Evolutionary conservation across 208 protist species (phyloP).

Genomic region (Crithidia acanthocephali): DNA sequence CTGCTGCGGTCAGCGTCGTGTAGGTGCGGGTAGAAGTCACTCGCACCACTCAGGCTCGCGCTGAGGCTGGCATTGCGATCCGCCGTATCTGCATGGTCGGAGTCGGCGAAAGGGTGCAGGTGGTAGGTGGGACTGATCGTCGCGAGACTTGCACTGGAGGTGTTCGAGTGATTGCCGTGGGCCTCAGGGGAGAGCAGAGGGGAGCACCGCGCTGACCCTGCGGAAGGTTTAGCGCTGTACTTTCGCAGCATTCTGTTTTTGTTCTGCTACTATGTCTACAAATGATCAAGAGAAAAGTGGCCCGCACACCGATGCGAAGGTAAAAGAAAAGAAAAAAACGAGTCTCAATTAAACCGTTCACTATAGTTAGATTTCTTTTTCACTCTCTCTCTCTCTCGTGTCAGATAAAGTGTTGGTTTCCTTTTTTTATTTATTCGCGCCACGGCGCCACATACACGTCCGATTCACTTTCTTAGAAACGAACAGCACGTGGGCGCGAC

Average conservation of each 20-base stretch:
- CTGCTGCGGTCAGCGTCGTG: neutral
- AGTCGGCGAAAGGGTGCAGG: neutral
- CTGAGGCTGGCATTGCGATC: neutral
- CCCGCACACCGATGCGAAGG: no score
- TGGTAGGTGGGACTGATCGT: neutral
- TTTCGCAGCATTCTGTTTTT: neutral
- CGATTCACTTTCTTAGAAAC: no score
- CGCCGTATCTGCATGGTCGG: neutral
- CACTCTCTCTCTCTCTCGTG: neutral
- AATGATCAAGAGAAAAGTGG: no score
- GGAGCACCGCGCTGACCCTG: neutral
- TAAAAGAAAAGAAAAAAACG: no score
- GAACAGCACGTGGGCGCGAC: no score
- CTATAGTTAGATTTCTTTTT: no score
- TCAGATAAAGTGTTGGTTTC: no score
- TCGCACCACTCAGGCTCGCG: slow-evolving; percentile 2
- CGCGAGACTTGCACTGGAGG: neutral
- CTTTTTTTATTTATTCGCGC: no score
- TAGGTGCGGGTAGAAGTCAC: neutral
- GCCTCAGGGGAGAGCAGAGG: neutral
- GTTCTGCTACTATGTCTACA: no score
- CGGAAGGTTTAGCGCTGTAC: neutral
- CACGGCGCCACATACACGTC: no score
- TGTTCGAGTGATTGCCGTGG: neutral
- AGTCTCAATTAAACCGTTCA: no score